Percentiles rank a stretch among this genome's conserved stretches.
phyloP scores from a whole-genome alignment of 2,329 filamentous ascomycete species.

The Colletotrichum higginsianum region DNA sequence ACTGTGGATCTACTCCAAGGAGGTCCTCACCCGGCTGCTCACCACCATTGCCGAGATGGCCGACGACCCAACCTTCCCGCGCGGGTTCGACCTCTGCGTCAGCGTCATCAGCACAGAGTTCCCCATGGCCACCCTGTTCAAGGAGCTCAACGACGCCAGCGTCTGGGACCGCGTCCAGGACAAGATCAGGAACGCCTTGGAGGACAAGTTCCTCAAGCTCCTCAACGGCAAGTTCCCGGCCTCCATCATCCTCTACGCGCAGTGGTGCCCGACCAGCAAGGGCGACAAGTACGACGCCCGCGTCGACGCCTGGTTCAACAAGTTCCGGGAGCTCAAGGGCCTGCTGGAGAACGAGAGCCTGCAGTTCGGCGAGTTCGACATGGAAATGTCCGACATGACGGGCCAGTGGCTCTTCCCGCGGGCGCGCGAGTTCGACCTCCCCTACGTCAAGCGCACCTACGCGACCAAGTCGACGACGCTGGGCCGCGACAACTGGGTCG shows the following conservation, averaged over 20 bases:
- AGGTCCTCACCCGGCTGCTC: slow-evolving; percentile 56
- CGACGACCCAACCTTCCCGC: slow-evolving; percentile 58
- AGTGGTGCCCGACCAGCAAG: slow-evolving; percentile 60
- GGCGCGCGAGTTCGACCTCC: slow-evolving; percentile 62
- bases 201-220: slow-evolving; percentile 54
- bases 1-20: slow-evolving; percentile 57
- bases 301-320: slow-evolving; percentile 56
- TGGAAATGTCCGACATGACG: slow-evolving; percentile 62
- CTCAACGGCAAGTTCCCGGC: slow-evolving; percentile 56
- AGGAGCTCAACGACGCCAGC: slow-evolving; percentile 51
- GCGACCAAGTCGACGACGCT: slow-evolving; percentile 59
- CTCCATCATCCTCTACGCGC: slow-evolving; percentile 62
- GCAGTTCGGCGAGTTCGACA: slow-evolving; percentile 50
- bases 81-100: slow-evolving; percentile 63
- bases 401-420: slow-evolving; percentile 63
- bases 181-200: slow-evolving; percentile 54
- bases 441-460: slow-evolving; percentile 64
- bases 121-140: slow-evolving; percentile 53
- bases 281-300: slow-evolving; percentile 53
- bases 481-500: slow-evolving; percentile 55
- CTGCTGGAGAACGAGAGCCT: slow-evolving; percentile 51
- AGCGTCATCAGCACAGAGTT: slow-evolving; percentile 61
- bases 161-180: slow-evolving; percentile 46
- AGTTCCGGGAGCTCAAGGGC: slow-evolving; percentile 36
- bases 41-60: slow-evolving; percentile 60